phyloP scores from a whole-genome alignment of 164 flowering plant species.

The Aristolochia fimbriata region DNA sequence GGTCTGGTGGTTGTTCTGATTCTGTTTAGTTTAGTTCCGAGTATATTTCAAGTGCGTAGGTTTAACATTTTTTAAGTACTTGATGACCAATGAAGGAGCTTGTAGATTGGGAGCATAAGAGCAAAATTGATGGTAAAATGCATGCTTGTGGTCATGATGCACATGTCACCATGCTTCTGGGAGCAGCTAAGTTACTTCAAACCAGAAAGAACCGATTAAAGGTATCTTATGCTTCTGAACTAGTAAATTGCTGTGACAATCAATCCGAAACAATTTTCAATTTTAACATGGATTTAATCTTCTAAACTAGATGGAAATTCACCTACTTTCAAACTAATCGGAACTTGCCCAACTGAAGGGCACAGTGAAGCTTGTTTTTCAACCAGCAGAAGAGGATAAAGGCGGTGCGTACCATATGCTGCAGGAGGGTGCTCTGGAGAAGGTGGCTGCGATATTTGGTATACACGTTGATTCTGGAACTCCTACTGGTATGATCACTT shows the following conservation, averaged over 20 bases:
- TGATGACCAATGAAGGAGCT: constrained; percentile 31
- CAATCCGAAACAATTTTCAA: background rate
- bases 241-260: background rate
- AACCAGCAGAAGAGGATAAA: constrained; percentile 74
- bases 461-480: constrained; percentile 49
- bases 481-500: constrained; percentile 43
- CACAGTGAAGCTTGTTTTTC: constrained; percentile 77
- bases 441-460: constrained; percentile 48
- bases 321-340: too few species aligned
- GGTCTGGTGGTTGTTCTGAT: background rate
- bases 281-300: background rate
- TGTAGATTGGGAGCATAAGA: constrained; percentile 42
- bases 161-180: constrained; percentile 30
- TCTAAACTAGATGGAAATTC: background rate
- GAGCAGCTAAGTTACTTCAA: constrained; percentile 62
- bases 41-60: background rate
- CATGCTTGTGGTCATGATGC: constrained; percentile 35
- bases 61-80: background rate
- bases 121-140: constrained; percentile 24
- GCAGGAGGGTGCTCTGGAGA: constrained; percentile 53
- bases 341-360: too few species aligned
- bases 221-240: constrained; percentile 10
- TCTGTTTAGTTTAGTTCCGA: background rate
- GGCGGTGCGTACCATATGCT: constrained; percentile 76
- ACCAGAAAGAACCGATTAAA: constrained; percentile 24